Evolutionary conservation across 495 filamentous ascomycete species (phyloP).

Genomic region (Parachaetomium inaequale): DNA sequence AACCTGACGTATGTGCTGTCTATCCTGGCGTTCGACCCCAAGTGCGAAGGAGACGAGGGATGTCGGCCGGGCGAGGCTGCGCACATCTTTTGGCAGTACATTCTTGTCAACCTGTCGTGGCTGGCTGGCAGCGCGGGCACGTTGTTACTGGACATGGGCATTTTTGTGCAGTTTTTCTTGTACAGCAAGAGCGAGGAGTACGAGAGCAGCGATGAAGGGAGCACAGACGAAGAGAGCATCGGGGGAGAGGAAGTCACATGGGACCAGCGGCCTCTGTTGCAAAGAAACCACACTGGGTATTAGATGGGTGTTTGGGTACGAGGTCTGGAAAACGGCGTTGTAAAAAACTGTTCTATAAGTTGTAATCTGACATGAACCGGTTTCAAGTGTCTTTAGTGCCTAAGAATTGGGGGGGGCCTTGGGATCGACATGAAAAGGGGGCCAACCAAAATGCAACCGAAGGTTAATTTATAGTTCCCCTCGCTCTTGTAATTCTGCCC

Average conservation of each 20-base stretch:
- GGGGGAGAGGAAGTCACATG: constrained; percentile 27
- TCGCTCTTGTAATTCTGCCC: background rate
- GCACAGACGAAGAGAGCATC: constrained; percentile 24
- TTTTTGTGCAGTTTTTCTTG: constrained; percentile 90
- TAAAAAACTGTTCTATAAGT: constrained; percentile 8
- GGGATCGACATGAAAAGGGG: background rate
- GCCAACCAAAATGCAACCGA: background rate
- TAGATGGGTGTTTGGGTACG: constrained; percentile 18
- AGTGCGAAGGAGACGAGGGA: constrained; percentile 40
- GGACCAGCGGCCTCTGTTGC: constrained; percentile 40
- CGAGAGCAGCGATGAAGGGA: constrained; percentile 21
- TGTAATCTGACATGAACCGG: background rate
- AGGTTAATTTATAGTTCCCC: background rate
- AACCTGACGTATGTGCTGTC: constrained; percentile 88
- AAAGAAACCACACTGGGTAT: constrained; percentile 25
- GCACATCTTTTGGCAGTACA: constrained; percentile 67
- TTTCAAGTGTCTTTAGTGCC: background rate
- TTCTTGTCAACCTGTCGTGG: constrained; percentile 86
- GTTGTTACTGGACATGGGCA: constrained; percentile 72
- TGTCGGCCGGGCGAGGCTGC: constrained; percentile 55
- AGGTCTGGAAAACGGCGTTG: constrained; percentile 10
- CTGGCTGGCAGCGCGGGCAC: constrained; percentile 85
- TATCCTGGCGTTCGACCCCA: constrained; percentile 83
- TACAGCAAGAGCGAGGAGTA: constrained; percentile 52
- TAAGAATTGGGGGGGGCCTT: background rate